phyloP scores from a whole-genome alignment of 2,329 filamentous ascomycete genomes.

The Nothophaeocryptopus gaeumannii region DNA sequence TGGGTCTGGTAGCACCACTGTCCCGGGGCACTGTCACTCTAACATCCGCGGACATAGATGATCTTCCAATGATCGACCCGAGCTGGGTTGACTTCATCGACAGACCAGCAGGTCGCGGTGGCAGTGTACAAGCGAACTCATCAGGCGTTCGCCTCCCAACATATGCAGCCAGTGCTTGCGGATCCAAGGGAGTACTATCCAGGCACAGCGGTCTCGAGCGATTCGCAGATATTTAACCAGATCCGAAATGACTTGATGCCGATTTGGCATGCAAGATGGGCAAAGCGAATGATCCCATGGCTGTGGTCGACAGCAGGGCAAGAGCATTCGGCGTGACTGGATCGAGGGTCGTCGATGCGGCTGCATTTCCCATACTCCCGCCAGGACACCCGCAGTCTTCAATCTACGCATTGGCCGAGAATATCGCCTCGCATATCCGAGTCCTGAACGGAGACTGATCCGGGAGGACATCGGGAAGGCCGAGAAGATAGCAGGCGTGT shows the following conservation, averaged over 20 bases:
- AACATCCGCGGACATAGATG: constrained; percentile 25
- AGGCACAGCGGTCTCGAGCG: constrained; percentile 8
- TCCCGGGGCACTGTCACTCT: constrained; percentile 39
- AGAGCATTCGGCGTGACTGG: constrained; percentile 20
- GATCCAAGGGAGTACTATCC: constrained; percentile 16
- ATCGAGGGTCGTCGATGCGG: constrained; percentile 10
- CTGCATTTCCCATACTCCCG: constrained; percentile 6
- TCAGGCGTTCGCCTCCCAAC: constrained; percentile 23
- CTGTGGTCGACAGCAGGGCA: constrained; percentile 48
- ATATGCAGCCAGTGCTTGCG: constrained; percentile 19
- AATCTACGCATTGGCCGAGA: constrained; percentile 13
- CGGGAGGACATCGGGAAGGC: too few relatives aligned
- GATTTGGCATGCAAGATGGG: constrained; percentile 39
- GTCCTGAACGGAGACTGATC: constrained; percentile 2
- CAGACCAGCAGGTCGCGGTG: constrained; percentile 27
- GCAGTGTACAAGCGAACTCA: constrained; percentile 32
- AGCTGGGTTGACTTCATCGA: constrained; percentile 33
- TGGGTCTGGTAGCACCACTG: constrained; percentile 33
- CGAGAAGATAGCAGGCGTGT: too few relatives aligned
- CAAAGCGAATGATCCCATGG: constrained; percentile 40
- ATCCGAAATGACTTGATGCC: constrained; percentile 7
- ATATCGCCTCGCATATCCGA: constrained; percentile 11
- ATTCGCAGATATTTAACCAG: constrained; percentile 7
- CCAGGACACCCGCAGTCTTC: constrained; percentile 9
- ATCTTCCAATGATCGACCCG: constrained; percentile 35